A percentile compares a stretch with the other conserved stretches of the same genome.
Evolutionary conservation across 2,329 filamentous ascomycete species (phyloP).

Genomic region (Alternaria atra): DNA sequence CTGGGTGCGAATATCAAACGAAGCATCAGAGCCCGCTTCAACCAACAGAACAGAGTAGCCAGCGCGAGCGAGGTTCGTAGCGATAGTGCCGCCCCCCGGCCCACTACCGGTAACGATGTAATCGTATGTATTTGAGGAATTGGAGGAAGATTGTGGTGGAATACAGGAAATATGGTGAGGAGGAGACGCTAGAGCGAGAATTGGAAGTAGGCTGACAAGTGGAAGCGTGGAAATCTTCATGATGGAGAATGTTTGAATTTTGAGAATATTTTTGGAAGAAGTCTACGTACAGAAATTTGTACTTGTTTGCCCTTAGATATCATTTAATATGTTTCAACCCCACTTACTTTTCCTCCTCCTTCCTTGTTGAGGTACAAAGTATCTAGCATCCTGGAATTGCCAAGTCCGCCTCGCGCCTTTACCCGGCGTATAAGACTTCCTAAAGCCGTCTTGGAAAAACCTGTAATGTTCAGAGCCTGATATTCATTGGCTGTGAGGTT

Average conservation of each 20-base stretch:
- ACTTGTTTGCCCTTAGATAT: background rate
- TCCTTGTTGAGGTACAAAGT: conserved; percentile 1
- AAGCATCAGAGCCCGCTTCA: conserved; percentile 64
- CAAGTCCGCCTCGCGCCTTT: background rate
- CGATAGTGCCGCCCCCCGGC: conserved; percentile 27
- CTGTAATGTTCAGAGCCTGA: background rate
- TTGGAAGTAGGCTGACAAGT: background rate
- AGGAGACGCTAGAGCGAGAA: background rate
- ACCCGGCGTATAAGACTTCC: background rate
- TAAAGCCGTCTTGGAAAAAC: background rate
- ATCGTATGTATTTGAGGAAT: conserved; percentile 30
- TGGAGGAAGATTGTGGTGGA: conserved; percentile 7
- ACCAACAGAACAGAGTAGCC: conserved; percentile 66
- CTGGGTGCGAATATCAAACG: conserved; percentile 55
- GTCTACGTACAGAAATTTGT: no score
- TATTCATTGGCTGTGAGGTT: background rate
- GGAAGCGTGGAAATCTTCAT: background rate
- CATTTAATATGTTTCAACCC: background rate
- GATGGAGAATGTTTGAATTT: background rate
- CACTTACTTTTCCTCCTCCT: background rate
- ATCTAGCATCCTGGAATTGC: background rate
- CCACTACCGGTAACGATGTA: conserved; percentile 63
- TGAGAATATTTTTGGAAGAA: background rate
- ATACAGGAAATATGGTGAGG: conserved; percentile 5
- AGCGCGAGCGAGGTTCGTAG: conserved; percentile 64